These are phyloP conservation scores for Fulvia fulva DNA, from an alignment of 2,329 filamentous ascomycete genomes.

Conservation along the genomic window DNA sequence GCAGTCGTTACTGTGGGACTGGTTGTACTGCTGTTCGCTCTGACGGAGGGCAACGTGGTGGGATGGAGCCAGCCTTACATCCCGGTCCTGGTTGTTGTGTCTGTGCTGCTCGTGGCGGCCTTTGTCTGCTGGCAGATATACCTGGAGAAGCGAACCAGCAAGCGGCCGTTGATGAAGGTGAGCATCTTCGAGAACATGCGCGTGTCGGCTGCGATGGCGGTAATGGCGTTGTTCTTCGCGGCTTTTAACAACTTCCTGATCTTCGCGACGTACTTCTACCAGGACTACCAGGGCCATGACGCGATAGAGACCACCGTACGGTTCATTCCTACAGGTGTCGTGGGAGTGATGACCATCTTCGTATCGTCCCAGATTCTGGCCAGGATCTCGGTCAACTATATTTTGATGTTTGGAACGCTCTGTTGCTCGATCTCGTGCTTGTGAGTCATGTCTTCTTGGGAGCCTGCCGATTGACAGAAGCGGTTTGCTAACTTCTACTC, in stretches of 20 bases:
- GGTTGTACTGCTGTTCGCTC: conserved; percentile 60
- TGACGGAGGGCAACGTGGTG: conserved; percentile 66
- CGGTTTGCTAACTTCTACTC: conserved; percentile 41
- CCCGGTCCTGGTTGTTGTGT: conserved; percentile 55
- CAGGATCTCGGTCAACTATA: conserved; percentile 54
- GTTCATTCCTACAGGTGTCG: conserved; percentile 63
- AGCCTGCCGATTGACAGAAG: no score
- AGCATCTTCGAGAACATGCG: conserved; percentile 58
- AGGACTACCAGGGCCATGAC: conserved; percentile 60
- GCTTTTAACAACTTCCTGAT: conserved; percentile 66
- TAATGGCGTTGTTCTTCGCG: conserved; percentile 64
- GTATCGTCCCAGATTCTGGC: conserved; percentile 55
- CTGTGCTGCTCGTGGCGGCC: conserved; percentile 51
- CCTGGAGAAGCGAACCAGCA: conserved; percentile 50
- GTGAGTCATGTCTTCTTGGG: conserved; percentile 1
- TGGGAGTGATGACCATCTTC: conserved; percentile 55
- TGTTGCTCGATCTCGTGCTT: conserved; percentile 42
- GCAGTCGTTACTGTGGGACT: conserved; percentile 59
- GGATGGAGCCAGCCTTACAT: conserved; percentile 65
- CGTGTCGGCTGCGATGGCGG: conserved; percentile 61
- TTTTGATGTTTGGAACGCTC: conserved; percentile 56
- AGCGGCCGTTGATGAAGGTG: conserved; percentile 62
- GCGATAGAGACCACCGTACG: conserved; percentile 65
- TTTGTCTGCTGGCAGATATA: conserved; percentile 61
- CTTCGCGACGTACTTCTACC: conserved; percentile 65